These are phyloP conservation scores for Neofusicoccum parvum DNA, from an alignment of 2,329 filamentous ascomycete genomes.

Conservation along the genomic window DNA sequence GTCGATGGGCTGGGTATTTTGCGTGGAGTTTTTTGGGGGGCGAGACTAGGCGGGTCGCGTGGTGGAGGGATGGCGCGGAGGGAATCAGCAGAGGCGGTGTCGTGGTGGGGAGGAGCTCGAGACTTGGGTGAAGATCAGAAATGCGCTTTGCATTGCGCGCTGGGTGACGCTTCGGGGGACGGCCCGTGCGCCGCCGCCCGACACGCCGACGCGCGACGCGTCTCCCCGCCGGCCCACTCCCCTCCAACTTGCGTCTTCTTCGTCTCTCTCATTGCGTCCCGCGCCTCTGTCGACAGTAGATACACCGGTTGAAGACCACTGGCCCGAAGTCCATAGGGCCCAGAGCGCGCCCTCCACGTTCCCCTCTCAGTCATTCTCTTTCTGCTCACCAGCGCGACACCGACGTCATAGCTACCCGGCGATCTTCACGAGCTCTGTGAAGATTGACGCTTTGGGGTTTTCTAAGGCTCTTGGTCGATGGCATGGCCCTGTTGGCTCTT, in stretches of 20 bases:
- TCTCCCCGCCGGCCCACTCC: not conserved
- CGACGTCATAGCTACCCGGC: constrained; percentile 3
- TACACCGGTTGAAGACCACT: too few species aligned
- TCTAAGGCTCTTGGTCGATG: too few species aligned
- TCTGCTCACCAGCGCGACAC: not conserved
- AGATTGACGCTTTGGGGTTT: too few species aligned
- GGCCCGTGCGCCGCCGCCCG: not conserved
- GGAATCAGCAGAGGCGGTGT: constrained; percentile 9
- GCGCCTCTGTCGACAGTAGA: too few species aligned
- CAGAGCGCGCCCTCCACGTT: not conserved
- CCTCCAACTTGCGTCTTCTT: not conserved
- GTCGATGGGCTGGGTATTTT: not conserved
- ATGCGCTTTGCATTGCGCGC: constrained; percentile 2
- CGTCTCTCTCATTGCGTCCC: not conserved
- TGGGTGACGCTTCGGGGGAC: constrained; percentile 3
- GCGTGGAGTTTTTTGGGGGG: not conserved
- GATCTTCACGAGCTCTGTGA: not conserved
- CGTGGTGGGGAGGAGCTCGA: constrained; percentile 10
- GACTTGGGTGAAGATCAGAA: constrained; percentile 9
- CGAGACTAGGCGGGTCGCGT: not conserved
- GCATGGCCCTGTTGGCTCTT: too few species aligned
- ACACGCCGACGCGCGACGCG: constrained; percentile 12
- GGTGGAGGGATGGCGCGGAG: not conserved
- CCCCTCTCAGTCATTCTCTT: not conserved
- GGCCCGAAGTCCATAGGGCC: not conserved